These are phyloP conservation scores for Ensete ventricosum DNA, from an alignment of 176 grass and related monocot species.

Conservation along the genomic window DNA sequence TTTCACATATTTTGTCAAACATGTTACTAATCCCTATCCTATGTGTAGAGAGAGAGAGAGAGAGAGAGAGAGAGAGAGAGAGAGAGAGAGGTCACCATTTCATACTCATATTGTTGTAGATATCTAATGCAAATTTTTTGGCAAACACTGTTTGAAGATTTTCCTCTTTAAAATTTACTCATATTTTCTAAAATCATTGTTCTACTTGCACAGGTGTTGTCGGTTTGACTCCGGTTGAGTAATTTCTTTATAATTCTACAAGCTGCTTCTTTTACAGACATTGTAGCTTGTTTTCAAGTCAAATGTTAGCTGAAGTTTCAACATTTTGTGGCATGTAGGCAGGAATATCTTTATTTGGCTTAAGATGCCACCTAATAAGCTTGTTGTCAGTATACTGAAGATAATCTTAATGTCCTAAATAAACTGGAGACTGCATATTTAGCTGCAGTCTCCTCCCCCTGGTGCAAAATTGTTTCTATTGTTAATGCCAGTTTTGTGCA, in stretches of 20 bases:
- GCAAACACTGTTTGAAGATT: neutral
- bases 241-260: slow-evolving; percentile 1
- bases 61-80: too few species aligned
- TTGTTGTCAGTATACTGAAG: too few species aligned
- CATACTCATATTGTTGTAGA: neutral
- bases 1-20: neutral
- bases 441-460: neutral
- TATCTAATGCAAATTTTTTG: neutral
- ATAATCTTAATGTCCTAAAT: neutral
- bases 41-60: too few species aligned
- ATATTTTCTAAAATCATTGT: neutral
- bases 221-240: slow-evolving; percentile 61
- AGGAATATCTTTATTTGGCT: too few species aligned
- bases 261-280: neutral
- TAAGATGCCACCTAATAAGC: too few species aligned
- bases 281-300: too few species aligned
- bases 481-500: too few species aligned
- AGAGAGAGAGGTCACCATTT: too few species aligned
- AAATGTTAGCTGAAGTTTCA: too few species aligned
- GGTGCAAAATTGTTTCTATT: neutral
- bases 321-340: too few species aligned
- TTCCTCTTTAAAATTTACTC: too few species aligned
- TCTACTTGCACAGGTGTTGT: slow-evolving; percentile 66
- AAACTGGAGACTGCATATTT: neutral
- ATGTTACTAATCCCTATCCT: neutral